phyloP scores from a whole-genome alignment of 2,329 filamentous ascomycete genomes.

The Beauveria caledonica region DNA sequence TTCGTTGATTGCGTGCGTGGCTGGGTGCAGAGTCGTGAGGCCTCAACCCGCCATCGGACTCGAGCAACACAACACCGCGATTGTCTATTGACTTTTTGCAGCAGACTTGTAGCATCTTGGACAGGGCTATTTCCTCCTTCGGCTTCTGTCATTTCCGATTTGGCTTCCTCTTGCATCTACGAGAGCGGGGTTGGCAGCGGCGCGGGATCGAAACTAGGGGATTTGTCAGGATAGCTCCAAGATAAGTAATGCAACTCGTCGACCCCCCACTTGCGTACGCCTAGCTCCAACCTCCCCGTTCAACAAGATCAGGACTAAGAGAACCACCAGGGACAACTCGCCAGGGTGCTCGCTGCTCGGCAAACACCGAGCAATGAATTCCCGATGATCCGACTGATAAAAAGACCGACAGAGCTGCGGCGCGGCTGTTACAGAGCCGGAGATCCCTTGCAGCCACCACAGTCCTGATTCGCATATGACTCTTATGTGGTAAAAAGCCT shows the following conservation, averaged over 20 bases:
- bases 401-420: background rate
- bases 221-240: slow-evolving; percentile 3
- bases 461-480: background rate
- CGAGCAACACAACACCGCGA: background rate
- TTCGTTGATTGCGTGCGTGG: too few species aligned
- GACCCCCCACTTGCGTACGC: background rate
- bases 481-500: too few species aligned
- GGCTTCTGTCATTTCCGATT: too few species aligned
- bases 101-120: too few species aligned
- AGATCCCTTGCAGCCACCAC: background rate
- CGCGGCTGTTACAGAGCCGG: background rate
- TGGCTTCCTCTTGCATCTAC: background rate
- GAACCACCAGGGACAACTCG: too few species aligned
- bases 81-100: background rate
- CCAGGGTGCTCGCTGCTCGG: too few species aligned
- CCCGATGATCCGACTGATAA: background rate
- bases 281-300: background rate
- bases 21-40: too few species aligned
- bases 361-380: too few species aligned
- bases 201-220: background rate
- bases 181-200: background rate
- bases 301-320: background rate
- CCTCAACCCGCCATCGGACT: background rate
- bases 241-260: background rate
- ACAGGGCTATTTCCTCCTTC: too few species aligned